Base-by-base conservation (phyloP, 2,329 filamentous ascomycete species). In the Macrophomina phaseolina region DNA sequence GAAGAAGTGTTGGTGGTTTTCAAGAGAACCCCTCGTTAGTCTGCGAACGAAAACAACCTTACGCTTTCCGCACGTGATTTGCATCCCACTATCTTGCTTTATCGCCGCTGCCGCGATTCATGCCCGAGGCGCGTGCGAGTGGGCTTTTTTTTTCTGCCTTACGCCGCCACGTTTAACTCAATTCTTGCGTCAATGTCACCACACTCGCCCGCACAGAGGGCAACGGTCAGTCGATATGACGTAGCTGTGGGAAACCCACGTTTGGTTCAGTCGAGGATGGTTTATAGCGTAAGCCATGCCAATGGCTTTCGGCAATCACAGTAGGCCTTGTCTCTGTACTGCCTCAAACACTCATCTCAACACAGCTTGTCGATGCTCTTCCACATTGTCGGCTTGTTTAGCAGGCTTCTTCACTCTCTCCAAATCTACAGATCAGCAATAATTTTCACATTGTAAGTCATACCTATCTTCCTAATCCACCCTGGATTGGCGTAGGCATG, bases 31-130 rank as follows among this genome's bases (percentile, higher is more conserved):
- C 53, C 64, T 66, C 53, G 64, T 52, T 60, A 49, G 49, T 45
- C 56, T 63, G 65, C 56, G 32, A 55, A 36, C 52, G 42, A 63
- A 63, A 62, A 62, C 65, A 66, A 58, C 65, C 40, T 46, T 55
- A 23, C 32, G 23, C 23, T n/a, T 14, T 38, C 9, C 53, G 36
- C 36, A 58, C 63, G 63, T 65, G 64, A 49, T 18, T 23, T 32
- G 42, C 42, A 14, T 45, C 42, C 42, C 42, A 45, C 42, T 45
- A 52, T 38, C 45, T 42, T n/a, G 52, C 42, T 49, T 64, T 55
- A 64, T 64, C 62, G 23, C 40, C 56, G 28, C 38, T 49, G 51
- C 46, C 52, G 52, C 63, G 49, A 65, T 48, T 48, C 51, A 49
- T n/a, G 52, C 42, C 63, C 40, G 45, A 62, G 58, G 42, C 58